Evolutionary conservation across 2,329 filamentous ascomycete species (phyloP), one percentile per base, ranked within the genome.

Genomic region (Capronia americana): DNA sequence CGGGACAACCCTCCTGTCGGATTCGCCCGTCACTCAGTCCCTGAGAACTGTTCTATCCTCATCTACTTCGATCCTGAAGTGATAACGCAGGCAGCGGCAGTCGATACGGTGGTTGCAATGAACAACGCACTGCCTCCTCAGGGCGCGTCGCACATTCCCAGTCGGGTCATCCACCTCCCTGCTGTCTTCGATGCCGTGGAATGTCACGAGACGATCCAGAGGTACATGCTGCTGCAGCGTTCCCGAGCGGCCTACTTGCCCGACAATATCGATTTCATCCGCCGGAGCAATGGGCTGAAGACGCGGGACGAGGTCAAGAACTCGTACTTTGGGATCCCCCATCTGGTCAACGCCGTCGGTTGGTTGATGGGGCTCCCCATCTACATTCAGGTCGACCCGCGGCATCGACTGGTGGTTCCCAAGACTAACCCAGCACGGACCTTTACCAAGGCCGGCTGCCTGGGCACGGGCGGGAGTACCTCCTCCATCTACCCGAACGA

Each of bases 211-310:
- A 86, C 87, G 0, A 83, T 86, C 0, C 76, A 84, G 41, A 82
- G 87, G 2, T 90, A 90, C 75, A 83, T 84, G 73, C 83, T 84
- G 20, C 88, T 86, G 0, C 86, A 88, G 67, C 82, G 87, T 2
- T 80, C 83, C 0, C 82, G 86, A 54, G 87, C 87, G 0, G 83
- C 85, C 0, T 90, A 87, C 72, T 79, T 89, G 0, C 87, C 87
- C 0, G 84, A 86, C 67, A 89, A 88, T 64, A 79, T 88, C 28
- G 79, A 83, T 0, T 90, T 89, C 60, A 73, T 79, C 6, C 82
- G 83, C 1, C 81, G 80, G 64, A 85, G 84, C 73, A 86, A 86
- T 68, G 84, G 82, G 2, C 81, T 86, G 63, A 74, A 70, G 2
- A 77, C 80, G 1, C 73, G 77, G 0, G 75, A 81, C 50, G 75